phyloP scores from a whole-genome alignment of 2,329 filamentous ascomycete genomes.

The Aspergillus calidoustus region DNA sequence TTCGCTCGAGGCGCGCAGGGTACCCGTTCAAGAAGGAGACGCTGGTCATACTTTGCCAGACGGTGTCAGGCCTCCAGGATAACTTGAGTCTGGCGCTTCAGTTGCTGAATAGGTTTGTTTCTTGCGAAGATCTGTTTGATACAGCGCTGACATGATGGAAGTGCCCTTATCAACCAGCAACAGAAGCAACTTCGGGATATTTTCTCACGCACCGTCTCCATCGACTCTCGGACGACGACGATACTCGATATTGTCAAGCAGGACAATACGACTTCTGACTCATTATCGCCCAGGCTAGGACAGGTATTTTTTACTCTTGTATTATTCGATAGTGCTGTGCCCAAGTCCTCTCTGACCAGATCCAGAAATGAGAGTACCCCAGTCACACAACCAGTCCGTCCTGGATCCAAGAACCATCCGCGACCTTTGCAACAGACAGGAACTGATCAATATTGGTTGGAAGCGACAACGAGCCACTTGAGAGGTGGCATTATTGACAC shows the following conservation, averaged over 20 bases:
- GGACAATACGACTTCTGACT: too few relatives aligned
- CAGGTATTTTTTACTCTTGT: too few relatives aligned
- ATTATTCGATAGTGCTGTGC: too few relatives aligned
- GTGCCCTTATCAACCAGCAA: neutral
- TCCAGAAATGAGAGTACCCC: neutral
- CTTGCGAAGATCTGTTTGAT: neutral
- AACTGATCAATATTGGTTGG: neutral
- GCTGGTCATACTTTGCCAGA: constrained; percentile 16
- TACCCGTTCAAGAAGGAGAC: constrained; percentile 21
- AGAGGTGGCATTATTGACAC: neutral
- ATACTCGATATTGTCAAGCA: neutral
- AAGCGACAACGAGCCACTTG: neutral
- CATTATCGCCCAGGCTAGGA: too few relatives aligned
- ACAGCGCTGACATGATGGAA: neutral
- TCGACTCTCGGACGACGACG: neutral
- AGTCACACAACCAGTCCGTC: neutral
- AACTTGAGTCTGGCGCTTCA: constrained; percentile 20
- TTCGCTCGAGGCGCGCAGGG: neutral
- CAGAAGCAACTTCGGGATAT: neutral
- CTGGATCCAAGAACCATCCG: neutral
- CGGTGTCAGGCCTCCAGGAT: constrained; percentile 16
- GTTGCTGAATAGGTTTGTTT: constrained; percentile 20
- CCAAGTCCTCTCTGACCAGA: neutral
- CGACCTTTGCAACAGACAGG: neutral
- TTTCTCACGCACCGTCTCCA: neutral